Base-by-base conservation (phyloP, 2,329 filamentous ascomycete species). In the Zymoseptoria crescenta region DNA sequence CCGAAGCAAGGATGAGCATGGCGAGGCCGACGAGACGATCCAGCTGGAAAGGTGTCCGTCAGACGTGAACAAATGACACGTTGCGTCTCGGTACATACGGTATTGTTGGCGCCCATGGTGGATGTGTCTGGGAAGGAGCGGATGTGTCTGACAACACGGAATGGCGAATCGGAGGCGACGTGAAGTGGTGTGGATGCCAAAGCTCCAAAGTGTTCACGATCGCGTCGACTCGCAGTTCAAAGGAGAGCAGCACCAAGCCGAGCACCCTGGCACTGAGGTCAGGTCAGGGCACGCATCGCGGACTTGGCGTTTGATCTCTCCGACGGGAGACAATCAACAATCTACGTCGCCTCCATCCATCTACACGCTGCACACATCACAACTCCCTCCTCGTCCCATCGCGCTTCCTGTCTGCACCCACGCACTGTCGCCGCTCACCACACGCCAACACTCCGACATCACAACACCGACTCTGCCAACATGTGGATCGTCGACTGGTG, bases 401-500 rank as follows among this genome's bases (percentile, higher is more conserved):
- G 35, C 35, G 16, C 35, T 45, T 45, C 13, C 35, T 45, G 13
- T 35, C 30, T 51, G 51, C 24, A 53, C 54, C 45, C 57, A 29
- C 48, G 21, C 52, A 28, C 30, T 41, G 21, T 51, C 49, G 24
- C 28, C 27, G 50, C 30, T 49, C 53, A 21, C 29, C 54, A 41
- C 30, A 45, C 30, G 9, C 27, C 13, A 28, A 16, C 27, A 19
- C 9, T 48, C 8, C 54, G n/a, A 20, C 56, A n/a, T 49, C 35
- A 45, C 35, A 45, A 19, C 54, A 35, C 6, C 8, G 1, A 30
- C 24, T 19, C 50, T 19, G 24, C 8, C 60, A 69, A 58, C 51
- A 96, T 96, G 91, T 96, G 90, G 90, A 88, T 96, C 76, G 79
- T 96, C 74, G 91, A 93, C 84, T 96, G 91, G 91, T 95, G 90